Base-by-base conservation (phyloP, 495 filamentous ascomycete species). In the Tetracladium marchalianum region DNA sequence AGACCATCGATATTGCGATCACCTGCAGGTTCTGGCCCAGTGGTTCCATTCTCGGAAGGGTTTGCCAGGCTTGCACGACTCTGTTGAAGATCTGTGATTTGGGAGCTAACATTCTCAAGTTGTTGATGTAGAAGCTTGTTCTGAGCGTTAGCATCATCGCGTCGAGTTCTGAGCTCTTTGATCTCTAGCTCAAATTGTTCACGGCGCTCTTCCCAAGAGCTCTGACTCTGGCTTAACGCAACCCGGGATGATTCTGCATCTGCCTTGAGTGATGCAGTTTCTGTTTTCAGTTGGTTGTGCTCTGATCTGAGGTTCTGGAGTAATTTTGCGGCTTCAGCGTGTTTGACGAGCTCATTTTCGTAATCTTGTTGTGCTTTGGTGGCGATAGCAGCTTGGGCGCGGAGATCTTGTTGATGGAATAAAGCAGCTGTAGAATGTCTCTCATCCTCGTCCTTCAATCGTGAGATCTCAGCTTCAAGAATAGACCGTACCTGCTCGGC, bases 281-380 rank as follows among this genome's bases (percentile, higher is more conserved):
- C 76, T 0, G 84, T 80, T 63, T 82, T 86, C 38, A 97, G 65
- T 39, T 89, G 70, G 56, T 93, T 88, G 61, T 84, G 73, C 52
- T 97, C 87, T 8, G 65, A 69, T 34, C 93, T 84, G 40, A 93
- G 67, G 35, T 70, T 72, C 48, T 93, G 87, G 18, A 97, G 64
- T 15, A 77, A 71, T 64, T 87, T 87, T 1, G 90, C 86, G 12
- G 93, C 90, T 49, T 95, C 87, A 2, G 88, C 90, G 59, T 99
- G 93, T 62, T 90, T 94, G 55, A 95, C 77, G 1, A 97, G 73
- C 55, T 97, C 93, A 42, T 75, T 78, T 60, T 99, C 93, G 55
- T 99, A 99, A 50, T 90, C 88, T 52, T 93, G 82, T 60, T 97
- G 93, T 6, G 92, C 89, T 58, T 85, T 85, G 44, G 86, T 77